Percentiles rank a stretch among this genome's conserved stretches.
These are phyloP conservation scores for Penicillium odoratum DNA, from an alignment of 495 filamentous ascomycete genomes.

Conservation along the genomic window DNA sequence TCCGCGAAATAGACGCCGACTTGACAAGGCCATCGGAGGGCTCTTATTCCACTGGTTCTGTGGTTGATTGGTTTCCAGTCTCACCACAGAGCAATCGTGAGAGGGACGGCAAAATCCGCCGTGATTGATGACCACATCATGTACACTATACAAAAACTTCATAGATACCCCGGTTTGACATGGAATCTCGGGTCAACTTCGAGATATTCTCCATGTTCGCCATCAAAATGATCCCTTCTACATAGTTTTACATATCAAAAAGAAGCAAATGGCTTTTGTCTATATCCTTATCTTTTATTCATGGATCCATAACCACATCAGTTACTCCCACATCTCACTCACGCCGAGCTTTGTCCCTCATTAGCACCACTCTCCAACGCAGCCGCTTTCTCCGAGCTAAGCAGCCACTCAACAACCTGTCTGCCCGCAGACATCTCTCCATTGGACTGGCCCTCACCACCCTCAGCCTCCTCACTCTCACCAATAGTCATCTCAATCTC, in stretches of 20 bases:
- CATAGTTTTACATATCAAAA: background rate
- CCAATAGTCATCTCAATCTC: conserved; percentile 35
- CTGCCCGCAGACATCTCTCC: conserved; percentile 38
- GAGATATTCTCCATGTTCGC: background rate
- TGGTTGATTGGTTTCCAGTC: conserved; percentile 17
- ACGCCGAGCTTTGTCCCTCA: conserved; percentile 26
- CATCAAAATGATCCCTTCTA: background rate
- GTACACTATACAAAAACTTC: conserved; percentile 16
- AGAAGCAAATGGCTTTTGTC: conserved; percentile 9
- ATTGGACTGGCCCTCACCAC: conserved; percentile 11
- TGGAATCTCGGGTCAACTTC: background rate
- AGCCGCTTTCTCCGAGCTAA: conserved; percentile 41
- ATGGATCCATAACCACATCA: conserved; percentile 3
- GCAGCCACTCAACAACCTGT: conserved; percentile 50
- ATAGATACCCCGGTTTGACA: background rate
- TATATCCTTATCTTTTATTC: conserved; percentile 14
- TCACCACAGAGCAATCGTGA: conserved; percentile 9
- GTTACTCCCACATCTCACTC: background rate
- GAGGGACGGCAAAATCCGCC: conserved; percentile 25
- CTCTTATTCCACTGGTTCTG: conserved; percentile 20
- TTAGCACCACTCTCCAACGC: conserved; percentile 37
- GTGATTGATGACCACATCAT: conserved; percentile 23
- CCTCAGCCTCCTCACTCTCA: conserved; percentile 23
- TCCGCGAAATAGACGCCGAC: conserved; percentile 48
- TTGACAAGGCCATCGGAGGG: conserved; percentile 10